Conservation (phyloP, 345 rosid species). For the Pugionium cornutum region DNA sequence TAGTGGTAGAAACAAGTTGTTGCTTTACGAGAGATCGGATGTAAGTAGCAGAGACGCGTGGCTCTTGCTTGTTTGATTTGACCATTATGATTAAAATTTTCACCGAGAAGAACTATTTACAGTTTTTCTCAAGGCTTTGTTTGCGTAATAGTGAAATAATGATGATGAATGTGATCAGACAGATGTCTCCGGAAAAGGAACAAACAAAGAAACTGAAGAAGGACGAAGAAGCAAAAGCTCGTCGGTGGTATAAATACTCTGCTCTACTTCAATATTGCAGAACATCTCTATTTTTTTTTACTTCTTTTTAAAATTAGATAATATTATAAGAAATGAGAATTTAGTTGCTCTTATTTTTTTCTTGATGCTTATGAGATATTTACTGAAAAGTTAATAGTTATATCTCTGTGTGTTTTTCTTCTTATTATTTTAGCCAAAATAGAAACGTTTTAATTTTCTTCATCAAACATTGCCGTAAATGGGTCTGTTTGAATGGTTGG, state of each 20-base stretch:
- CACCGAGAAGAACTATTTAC: conserved; percentile 1
- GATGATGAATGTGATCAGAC: conserved; percentile 14
- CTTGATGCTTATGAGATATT: neutral
- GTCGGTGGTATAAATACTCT: conserved; percentile 43
- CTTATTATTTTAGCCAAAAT: conserved; percentile 28
- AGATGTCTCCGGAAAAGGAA: conserved; percentile 33
- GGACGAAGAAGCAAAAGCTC: conserved; percentile 33
- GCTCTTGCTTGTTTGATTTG: conserved; percentile 30
- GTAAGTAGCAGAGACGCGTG: conserved; percentile 32
- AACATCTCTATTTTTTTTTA: neutral
- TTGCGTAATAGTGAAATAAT: conserved; percentile 22
- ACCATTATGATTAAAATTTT: conserved; percentile 13
- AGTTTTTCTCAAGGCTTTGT: conserved; percentile 6
- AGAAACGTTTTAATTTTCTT: conserved; percentile 3
- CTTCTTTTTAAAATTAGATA: neutral
- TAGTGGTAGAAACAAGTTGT: conserved; percentile 54
- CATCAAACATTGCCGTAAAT: conserved; percentile 37
- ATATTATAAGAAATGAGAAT: neutral
- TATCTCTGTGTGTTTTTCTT: neutral
- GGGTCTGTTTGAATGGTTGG: conserved; percentile 35
- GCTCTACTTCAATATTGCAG: conserved; percentile 21
- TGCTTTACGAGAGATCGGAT: conserved; percentile 37
- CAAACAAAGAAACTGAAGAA: conserved; percentile 29
- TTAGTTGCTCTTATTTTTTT: neutral
- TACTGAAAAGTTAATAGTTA: too few relatives aligned